phyloP scores from a whole-genome alignment of 2,329 filamentous ascomycete genomes.

The Alternaria brassicae region DNA sequence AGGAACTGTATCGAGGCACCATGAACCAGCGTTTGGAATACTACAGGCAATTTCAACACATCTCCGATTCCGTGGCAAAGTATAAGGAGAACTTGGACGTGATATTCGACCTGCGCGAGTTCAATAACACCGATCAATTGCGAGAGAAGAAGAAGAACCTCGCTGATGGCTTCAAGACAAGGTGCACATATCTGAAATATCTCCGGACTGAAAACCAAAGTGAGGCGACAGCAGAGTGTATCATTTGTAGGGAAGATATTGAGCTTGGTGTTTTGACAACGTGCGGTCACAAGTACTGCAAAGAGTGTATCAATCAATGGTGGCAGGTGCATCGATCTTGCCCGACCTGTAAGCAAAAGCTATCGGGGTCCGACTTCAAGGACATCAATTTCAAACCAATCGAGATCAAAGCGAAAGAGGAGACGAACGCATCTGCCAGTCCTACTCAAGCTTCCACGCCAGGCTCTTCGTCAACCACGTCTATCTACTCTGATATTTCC shows the following conservation, averaged over 20 bases:
- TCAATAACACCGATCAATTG: constrained; percentile 50
- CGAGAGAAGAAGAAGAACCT: constrained; percentile 64
- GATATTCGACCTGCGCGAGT: constrained; percentile 60
- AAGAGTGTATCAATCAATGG: constrained; percentile 84
- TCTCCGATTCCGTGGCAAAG: constrained; percentile 86
- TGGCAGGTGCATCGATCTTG: constrained; percentile 76
- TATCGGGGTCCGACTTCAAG: constrained; percentile 74
- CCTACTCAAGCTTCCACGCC: constrained; percentile 37
- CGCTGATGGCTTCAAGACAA: constrained; percentile 70
- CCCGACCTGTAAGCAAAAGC: constrained; percentile 78
- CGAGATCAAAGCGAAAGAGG: constrained; percentile 71
- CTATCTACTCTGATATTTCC: constrained; percentile 81
- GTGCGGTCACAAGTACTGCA: constrained; percentile 88
- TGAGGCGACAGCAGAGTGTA: constrained; percentile 68
- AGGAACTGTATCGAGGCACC: constrained; percentile 75
- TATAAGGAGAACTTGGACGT: constrained; percentile 71
- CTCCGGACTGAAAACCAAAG: constrained; percentile 68
- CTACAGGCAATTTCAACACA: constrained; percentile 85
- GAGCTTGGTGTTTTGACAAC: constrained; percentile 81
- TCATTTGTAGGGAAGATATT: constrained; percentile 83
- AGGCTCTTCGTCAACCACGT: constrained; percentile 37
- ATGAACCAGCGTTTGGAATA: constrained; percentile 90
- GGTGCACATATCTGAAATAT: constrained; percentile 75
- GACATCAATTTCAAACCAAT: constrained; percentile 83
- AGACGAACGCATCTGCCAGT: constrained; percentile 49